A percentile compares a stretch with the other conserved stretches of the same genome.
Conservation (phyloP, 768 basidiomycete genomes). For the Symmetrospora coprosmae region DNA sequence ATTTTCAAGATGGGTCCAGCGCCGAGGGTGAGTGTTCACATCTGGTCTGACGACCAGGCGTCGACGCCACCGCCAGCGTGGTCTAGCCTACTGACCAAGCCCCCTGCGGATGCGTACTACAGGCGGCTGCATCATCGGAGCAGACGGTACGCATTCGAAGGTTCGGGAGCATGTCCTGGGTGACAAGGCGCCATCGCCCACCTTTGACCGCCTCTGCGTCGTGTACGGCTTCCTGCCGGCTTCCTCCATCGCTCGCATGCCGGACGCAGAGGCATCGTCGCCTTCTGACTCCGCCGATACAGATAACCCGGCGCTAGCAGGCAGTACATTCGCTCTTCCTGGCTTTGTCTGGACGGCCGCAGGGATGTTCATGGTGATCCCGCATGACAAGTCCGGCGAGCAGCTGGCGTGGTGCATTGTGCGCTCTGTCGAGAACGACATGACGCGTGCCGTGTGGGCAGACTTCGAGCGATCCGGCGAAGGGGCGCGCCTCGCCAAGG, state of each 20-base stretch:
- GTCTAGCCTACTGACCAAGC: neutral
- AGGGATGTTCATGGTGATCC: constrained; percentile 32
- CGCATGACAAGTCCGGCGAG: constrained; percentile 22
- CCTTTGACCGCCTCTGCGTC: constrained; percentile 18
- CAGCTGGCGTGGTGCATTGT: constrained; percentile 28
- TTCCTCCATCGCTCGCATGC: too few species aligned
- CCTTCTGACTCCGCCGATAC: neutral
- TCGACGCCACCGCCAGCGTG: too few species aligned
- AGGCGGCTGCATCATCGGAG: constrained; percentile 31
- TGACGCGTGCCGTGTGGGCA: constrained; percentile 25
- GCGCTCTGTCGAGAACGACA: neutral
- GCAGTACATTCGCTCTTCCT: constrained; percentile 21
- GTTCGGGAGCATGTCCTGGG: constrained; percentile 32
- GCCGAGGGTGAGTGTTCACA: constrained; percentile 22
- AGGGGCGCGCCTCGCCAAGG: constrained; percentile 23
- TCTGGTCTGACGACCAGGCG: neutral
- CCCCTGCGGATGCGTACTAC: neutral
- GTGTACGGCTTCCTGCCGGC: constrained; percentile 15
- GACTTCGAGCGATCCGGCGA: constrained; percentile 27
- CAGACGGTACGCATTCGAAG: constrained; percentile 32
- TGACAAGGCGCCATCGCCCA: constrained; percentile 7
- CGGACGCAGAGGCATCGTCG: too few species aligned
- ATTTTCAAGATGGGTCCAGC: constrained; percentile 28
- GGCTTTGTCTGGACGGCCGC: constrained; percentile 25
- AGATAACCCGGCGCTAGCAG: neutral